A percentile compares a stretch with the other conserved stretches of the same genome.
These are phyloP conservation scores for Ophiocordyceps australis DNA, from an alignment of 2,329 filamentous ascomycete genomes.

Conservation along the genomic window DNA sequence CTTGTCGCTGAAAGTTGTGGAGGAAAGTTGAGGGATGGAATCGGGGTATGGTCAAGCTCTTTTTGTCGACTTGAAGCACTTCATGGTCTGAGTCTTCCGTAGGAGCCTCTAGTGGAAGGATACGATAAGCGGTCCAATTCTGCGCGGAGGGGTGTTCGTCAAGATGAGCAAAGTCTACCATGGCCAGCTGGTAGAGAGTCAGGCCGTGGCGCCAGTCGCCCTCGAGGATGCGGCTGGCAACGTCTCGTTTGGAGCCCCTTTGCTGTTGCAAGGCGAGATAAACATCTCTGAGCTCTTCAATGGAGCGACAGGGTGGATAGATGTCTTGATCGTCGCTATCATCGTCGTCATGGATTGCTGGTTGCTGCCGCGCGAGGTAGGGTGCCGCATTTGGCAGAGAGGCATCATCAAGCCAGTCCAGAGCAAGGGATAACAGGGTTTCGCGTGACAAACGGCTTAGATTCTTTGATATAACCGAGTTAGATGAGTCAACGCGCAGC, in stretches of 20 bases:
- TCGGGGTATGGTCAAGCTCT: slow-evolving; percentile 38
- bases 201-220: slow-evolving; percentile 52
- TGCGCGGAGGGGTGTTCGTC: slow-evolving; percentile 46
- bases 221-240: slow-evolving; percentile 43
- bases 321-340: slow-evolving; percentile 40
- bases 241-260: slow-evolving; percentile 43
- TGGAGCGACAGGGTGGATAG: slow-evolving; percentile 47
- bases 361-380: slow-evolving; percentile 10
- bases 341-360: slow-evolving; percentile 5
- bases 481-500: slow-evolving; percentile 47
- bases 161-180: slow-evolving; percentile 49
- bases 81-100: slow-evolving; percentile 17
- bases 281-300: slow-evolving; percentile 46
- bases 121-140: slow-evolving; percentile 44
- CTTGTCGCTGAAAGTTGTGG: slow-evolving; percentile 53
- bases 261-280: slow-evolving; percentile 42
- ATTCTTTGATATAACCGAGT: slow-evolving; percentile 44
- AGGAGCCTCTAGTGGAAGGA: slow-evolving; percentile 30
- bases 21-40: slow-evolving; percentile 72
- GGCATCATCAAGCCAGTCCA: slow-evolving; percentile 59
- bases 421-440: slow-evolving; percentile 51
- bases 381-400: slow-evolving; percentile 36
- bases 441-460: slow-evolving; percentile 54
- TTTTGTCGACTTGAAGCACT: slow-evolving; percentile 21
- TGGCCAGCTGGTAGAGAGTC: slow-evolving; percentile 47